Conservation (phyloP, 192 early-diverging fungal genomes). For the Dissophora ornata region DNA sequence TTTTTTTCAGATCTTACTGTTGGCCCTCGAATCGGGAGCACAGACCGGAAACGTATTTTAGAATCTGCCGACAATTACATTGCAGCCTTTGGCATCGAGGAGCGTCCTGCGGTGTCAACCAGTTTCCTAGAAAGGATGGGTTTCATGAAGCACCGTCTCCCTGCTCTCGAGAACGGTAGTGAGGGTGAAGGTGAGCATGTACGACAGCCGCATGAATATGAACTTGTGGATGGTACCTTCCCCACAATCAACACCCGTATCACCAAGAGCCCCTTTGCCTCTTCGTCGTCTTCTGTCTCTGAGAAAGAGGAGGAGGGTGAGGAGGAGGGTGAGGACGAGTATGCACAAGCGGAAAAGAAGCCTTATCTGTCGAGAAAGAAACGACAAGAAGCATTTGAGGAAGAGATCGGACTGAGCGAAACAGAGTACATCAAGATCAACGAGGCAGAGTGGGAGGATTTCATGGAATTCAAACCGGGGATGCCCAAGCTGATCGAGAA, state of each 20-base stretch:
- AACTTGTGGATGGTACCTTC: slow-evolving; percentile 49
- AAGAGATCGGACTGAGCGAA: slow-evolving; percentile 25
- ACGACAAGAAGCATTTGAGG: slow-evolving; percentile 37
- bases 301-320: slow-evolving; percentile 1
- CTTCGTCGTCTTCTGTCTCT: neutral
- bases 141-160: slow-evolving; percentile 33
- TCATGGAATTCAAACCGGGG: slow-evolving; percentile 48
- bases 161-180: slow-evolving; percentile 8
- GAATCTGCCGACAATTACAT: slow-evolving; percentile 57
- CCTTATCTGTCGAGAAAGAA: slow-evolving; percentile 42
- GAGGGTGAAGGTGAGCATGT: neutral
- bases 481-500: slow-evolving; percentile 52
- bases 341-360: too few relatives aligned
- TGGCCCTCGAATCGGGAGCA: slow-evolving; percentile 45
- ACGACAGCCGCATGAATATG: slow-evolving; percentile 13
- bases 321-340: neutral
- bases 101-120: slow-evolving; percentile 56
- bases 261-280: slow-evolving; percentile 14
- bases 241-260: slow-evolving; percentile 45
- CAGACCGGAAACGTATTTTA: slow-evolving; percentile 44
- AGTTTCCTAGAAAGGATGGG: slow-evolving; percentile 61
- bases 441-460: slow-evolving; percentile 54
- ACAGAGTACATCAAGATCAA: slow-evolving; percentile 53
- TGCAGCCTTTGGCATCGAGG: slow-evolving; percentile 55
- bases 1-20: slow-evolving; percentile 38